Conservation (phyloP, 2,329 filamentous ascomycete genomes). For the Ramularia endophylla region DNA sequence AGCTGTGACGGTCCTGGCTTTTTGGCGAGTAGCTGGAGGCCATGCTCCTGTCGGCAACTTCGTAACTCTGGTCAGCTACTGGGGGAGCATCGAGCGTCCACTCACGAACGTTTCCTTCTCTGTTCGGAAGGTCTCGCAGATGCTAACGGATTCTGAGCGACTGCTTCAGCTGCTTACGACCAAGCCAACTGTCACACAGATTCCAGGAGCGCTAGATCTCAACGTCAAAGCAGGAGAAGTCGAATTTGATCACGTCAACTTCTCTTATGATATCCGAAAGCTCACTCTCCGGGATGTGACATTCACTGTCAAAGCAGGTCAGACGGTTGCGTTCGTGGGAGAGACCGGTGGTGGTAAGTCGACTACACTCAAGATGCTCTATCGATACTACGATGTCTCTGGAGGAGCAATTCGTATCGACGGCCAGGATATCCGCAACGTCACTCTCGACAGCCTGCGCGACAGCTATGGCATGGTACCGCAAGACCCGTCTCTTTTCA, state of each 20-base stretch:
- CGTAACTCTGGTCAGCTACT: constrained; percentile 61
- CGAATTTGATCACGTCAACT: constrained; percentile 50
- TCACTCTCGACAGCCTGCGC: constrained; percentile 54
- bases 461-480: constrained; percentile 58
- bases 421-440: constrained; percentile 53
- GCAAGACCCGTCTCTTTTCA: constrained; percentile 60
- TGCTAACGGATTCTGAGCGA: constrained; percentile 61
- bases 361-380: constrained; percentile 55
- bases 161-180: constrained; percentile 53
- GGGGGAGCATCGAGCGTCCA: constrained; percentile 45
- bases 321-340: constrained; percentile 56
- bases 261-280: constrained; percentile 51
- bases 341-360: constrained; percentile 60
- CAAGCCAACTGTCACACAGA: constrained; percentile 50
- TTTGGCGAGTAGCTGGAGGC: constrained; percentile 47
- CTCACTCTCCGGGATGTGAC: constrained; percentile 46
- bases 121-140: constrained; percentile 43
- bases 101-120: constrained; percentile 47
- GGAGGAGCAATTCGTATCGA: constrained; percentile 52
- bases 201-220: constrained; percentile 41
- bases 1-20: constrained; percentile 47
- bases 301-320: constrained; percentile 46
- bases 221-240: constrained; percentile 44
- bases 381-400: constrained; percentile 55
- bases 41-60: constrained; percentile 53